Conservation (phyloP, 495 filamentous ascomycete species). For the Penicillium antarcticum region DNA sequence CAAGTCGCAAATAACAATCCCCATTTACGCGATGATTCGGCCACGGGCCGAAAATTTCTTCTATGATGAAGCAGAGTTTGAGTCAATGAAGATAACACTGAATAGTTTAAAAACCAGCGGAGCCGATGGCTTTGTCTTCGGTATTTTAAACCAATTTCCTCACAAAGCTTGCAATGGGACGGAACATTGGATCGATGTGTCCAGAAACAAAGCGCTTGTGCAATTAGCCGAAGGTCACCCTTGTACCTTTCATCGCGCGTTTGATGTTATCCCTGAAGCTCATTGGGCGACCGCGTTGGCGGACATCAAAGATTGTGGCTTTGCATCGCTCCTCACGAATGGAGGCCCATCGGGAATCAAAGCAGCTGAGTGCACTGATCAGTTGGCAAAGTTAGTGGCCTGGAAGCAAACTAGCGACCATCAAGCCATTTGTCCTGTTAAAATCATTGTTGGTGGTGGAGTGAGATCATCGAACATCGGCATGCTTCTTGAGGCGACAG, state of each 20-base stretch:
- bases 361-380: slow-evolving; percentile 15
- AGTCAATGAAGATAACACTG: slow-evolving; percentile 38
- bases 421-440: not conserved
- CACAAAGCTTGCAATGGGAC: not conserved
- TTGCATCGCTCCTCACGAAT: slow-evolving; percentile 44
- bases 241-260: slow-evolving; percentile 55
- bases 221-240: slow-evolving; percentile 33
- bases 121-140: slow-evolving; percentile 52
- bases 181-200: slow-evolving; percentile 28
- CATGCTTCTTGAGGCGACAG: slow-evolving; percentile 20
- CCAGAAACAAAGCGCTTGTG: slow-evolving; percentile 37
- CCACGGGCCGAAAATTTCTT: slow-evolving; percentile 39
- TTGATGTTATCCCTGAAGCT: slow-evolving; percentile 38
- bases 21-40: slow-evolving; percentile 51
- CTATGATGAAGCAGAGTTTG: slow-evolving; percentile 36
- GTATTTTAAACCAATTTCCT: slow-evolving; percentile 26
- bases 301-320: slow-evolving; percentile 39
- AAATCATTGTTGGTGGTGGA: slow-evolving; percentile 38
- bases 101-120: slow-evolving; percentile 24
- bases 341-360: slow-evolving; percentile 32
- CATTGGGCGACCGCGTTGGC: slow-evolving; percentile 26
- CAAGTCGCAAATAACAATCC: slow-evolving; percentile 30
- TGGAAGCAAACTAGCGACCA: not conserved
- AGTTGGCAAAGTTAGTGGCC: slow-evolving; percentile 6
- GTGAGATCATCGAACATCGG: slow-evolving; percentile 36